Conservation (phyloP, 495 filamentous ascomycete species). For the Hyaloscypha finlandica region DNA sequence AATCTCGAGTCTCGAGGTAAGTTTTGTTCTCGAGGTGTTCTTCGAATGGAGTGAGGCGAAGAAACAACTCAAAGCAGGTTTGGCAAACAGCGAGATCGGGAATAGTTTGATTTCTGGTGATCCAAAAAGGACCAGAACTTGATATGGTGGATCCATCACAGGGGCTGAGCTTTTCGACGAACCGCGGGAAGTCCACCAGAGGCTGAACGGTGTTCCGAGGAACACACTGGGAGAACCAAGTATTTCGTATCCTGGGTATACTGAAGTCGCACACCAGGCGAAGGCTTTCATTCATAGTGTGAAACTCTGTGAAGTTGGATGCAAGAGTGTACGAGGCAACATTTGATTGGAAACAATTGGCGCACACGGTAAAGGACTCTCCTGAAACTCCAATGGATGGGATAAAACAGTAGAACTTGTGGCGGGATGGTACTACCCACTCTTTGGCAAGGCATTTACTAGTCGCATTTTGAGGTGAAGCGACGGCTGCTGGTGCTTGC, state of each 20-base stretch:
- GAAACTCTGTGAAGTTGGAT: neutral
- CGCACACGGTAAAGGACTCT: neutral
- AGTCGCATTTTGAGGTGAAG: neutral
- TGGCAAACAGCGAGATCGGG: constrained; percentile 11
- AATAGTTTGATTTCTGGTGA: constrained; percentile 10
- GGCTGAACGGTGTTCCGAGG: constrained; percentile 3
- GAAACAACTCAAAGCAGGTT: constrained; percentile 18
- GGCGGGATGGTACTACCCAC: neutral
- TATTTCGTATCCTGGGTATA: neutral
- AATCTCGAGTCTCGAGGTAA: constrained; percentile 8
- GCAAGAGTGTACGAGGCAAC: neutral
- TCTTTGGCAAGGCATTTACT: neutral
- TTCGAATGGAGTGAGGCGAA: constrained; percentile 13
- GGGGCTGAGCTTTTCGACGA: neutral
- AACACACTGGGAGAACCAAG: constrained; percentile 6
- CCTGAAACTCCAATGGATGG: neutral
- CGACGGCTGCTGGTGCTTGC: neutral
- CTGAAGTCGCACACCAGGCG: neutral
- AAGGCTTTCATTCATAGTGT: neutral
- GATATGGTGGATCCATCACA: constrained; percentile 9
- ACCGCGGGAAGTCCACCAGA: constrained; percentile 2
- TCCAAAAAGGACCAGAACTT: constrained; percentile 10
- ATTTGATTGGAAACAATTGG: constrained; percentile 1
- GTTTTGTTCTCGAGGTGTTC: constrained; percentile 7
- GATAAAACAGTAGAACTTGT: neutral